phyloP scores from a whole-genome alignment of 148 eudicot species.

The Euryodendron excelsum region DNA sequence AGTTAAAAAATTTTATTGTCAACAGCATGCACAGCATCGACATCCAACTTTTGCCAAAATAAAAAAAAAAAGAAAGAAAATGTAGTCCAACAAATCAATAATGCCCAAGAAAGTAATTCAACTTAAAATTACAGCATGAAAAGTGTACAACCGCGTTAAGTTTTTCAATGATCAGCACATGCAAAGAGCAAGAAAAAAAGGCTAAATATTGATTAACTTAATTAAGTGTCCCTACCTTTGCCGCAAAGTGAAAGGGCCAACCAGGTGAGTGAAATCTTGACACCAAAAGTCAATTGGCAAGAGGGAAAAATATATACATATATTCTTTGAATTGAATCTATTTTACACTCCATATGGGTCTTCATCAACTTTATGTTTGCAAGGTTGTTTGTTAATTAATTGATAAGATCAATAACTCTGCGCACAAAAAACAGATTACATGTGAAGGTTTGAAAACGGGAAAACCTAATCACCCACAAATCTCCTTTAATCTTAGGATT shows the following conservation, averaged over 20 bases:
- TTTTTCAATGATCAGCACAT: conserved; percentile 10
- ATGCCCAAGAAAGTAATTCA: background rate
- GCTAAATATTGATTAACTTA: background rate
- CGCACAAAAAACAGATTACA: background rate
- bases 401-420: background rate
- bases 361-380: background rate
- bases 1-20: too few relatives aligned
- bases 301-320: background rate
- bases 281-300: background rate
- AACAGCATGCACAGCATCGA: background rate
- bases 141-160: conserved; percentile 3
- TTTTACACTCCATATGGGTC: background rate
- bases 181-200: background rate
- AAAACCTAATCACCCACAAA: background rate
- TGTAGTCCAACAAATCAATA: background rate
- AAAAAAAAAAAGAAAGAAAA: background rate
- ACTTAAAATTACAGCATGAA: background rate
- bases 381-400: background rate
- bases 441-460: background rate
- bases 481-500: background rate
- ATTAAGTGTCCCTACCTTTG: background rate
- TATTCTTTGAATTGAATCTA: background rate
- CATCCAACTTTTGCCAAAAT: background rate
- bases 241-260: background rate
- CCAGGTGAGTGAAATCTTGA: background rate